A percentile compares a stretch with the other conserved stretches of the same genome.
phyloP scores from a whole-genome alignment of 2,329 filamentous ascomycete genomes.

The Cephalotrichum gorgonifer region DNA sequence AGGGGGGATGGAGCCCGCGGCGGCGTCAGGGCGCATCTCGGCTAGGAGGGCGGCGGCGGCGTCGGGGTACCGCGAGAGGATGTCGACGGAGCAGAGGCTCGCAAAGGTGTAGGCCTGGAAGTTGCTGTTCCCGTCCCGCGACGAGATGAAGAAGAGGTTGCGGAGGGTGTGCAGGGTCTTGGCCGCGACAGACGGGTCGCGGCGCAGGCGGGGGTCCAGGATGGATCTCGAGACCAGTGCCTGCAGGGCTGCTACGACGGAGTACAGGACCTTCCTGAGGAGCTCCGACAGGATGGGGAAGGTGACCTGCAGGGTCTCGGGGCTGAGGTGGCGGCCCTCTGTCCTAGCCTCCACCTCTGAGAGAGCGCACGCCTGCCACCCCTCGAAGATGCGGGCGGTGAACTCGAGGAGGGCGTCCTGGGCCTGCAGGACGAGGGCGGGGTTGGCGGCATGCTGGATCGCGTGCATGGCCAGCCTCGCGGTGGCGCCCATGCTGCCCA shows the following conservation, averaged over 20 bases:
- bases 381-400: constrained; percentile 51
- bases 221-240: constrained; percentile 58
- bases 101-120: constrained; percentile 83
- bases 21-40: constrained; percentile 38
- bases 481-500: constrained; percentile 57
- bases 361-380: constrained; percentile 67
- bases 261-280: constrained; percentile 66
- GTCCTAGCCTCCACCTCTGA: constrained; percentile 61
- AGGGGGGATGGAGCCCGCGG: constrained; percentile 41
- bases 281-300: constrained; percentile 66
- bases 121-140: constrained; percentile 57
- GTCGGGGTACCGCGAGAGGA: constrained; percentile 59
- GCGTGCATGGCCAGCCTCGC: constrained; percentile 56
- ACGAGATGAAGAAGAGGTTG: constrained; percentile 73
- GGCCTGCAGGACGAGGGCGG: constrained; percentile 32
- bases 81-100: constrained; percentile 72
- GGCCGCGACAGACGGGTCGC: constrained; percentile 49
- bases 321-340: constrained; percentile 51
- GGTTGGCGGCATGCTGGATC: constrained; percentile 41
- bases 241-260: constrained; percentile 63
- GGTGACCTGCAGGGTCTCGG: constrained; percentile 55
- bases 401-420: constrained; percentile 59
- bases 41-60: constrained; percentile 58
- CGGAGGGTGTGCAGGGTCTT: constrained; percentile 66
- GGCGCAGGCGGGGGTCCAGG: constrained; percentile 33